These are phyloP conservation scores for Boeremia lycopersici DNA, from an alignment of 2,329 filamentous ascomycete species.

Conservation along the genomic window DNA sequence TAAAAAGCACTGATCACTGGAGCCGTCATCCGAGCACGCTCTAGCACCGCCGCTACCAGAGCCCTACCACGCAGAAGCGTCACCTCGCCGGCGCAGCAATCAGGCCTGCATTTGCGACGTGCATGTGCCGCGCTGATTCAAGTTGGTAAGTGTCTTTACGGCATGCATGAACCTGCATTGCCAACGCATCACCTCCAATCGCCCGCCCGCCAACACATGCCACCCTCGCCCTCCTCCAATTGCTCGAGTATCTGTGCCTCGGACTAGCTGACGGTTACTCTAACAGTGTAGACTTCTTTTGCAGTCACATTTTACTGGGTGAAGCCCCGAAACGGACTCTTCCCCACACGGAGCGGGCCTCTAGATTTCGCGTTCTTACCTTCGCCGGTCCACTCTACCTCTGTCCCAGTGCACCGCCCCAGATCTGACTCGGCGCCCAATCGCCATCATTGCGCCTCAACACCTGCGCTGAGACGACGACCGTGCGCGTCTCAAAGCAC, in stretches of 20 bases:
- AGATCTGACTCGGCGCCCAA: conserved; percentile 31
- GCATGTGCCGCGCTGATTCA: conserved; percentile 42
- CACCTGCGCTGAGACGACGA: conserved; percentile 36
- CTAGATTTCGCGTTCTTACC: conserved; percentile 33
- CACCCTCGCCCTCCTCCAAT: conserved; percentile 45
- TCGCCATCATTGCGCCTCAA: conserved; percentile 39
- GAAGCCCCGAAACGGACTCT: conserved; percentile 39
- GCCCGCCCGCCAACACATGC: conserved; percentile 48
- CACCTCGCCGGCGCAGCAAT: conserved; percentile 34
- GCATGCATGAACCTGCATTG: conserved; percentile 51
- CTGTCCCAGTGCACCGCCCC: conserved; percentile 43
- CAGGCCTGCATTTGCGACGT: conserved; percentile 39
- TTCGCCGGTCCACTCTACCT: conserved; percentile 21
- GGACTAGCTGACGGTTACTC: conserved; percentile 46
- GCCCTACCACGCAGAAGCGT: conserved; percentile 19
- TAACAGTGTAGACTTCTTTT: conserved; percentile 39
- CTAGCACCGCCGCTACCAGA: conserved; percentile 18
- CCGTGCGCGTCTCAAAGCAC: conserved; percentile 38
- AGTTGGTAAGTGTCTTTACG: conserved; percentile 45
- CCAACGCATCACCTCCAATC: conserved; percentile 53
- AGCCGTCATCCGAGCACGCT: conserved; percentile 30
- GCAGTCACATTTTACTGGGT: conserved; percentile 40
- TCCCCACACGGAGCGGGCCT: conserved; percentile 47
- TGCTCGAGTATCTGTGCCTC: conserved; percentile 39
- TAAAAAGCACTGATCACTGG: conserved; percentile 19